Evolutionary conservation across 164 flowering plant species (phyloP), one percentile per base, ranked within the genome.

Genomic region (Dillenia turbinata): DNA sequence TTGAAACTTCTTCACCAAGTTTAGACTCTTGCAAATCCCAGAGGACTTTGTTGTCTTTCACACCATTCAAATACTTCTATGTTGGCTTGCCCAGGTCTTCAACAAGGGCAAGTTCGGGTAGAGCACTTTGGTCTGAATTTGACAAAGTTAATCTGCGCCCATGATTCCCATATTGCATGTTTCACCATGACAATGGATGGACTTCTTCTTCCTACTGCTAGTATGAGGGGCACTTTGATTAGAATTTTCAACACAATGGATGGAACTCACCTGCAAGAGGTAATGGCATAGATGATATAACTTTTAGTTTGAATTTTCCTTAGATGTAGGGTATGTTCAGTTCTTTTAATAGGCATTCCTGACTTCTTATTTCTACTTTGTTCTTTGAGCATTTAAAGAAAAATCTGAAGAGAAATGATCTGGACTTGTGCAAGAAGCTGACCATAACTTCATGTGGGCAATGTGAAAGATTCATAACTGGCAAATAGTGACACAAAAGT

Each of bases 131-230:
- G 85, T 9, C 69, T 80, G 61, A 77, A 81, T 67, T 50, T 75
- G 77, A 73, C 80, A 15, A 83, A 75, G 62, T 58, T 79, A 60
- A 81, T 83, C 60, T 66, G 57, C 52, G 83, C 85, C 12, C 87
- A 83, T 64, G 81, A 80, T 60, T 65, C 81, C 59, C 75, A 72
- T 52, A 62, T 81, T 56, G 74, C 83, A 43, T 79, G 81, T 70
- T 33, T 83, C 67, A 73, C 81, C 46, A 64, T 83, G 73, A 81
- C 85, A 10, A 64, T 69, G 70, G 87, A 83, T 75, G 87, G 87
- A 48, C 83, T 81, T 52, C 81, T 81, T 68, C 87, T 83, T 71
- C 85, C 87, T 53, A 83, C 87, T 67, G 85, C 85, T 57, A 83
- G 87, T 61, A 68, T 69, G 48, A 81, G 73, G 67, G 87, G 85